A percentile compares a stretch with the other conserved stretches of the same genome.
Conservation (phyloP, 331 rosid species). For the Rosa hybrid region DNA sequence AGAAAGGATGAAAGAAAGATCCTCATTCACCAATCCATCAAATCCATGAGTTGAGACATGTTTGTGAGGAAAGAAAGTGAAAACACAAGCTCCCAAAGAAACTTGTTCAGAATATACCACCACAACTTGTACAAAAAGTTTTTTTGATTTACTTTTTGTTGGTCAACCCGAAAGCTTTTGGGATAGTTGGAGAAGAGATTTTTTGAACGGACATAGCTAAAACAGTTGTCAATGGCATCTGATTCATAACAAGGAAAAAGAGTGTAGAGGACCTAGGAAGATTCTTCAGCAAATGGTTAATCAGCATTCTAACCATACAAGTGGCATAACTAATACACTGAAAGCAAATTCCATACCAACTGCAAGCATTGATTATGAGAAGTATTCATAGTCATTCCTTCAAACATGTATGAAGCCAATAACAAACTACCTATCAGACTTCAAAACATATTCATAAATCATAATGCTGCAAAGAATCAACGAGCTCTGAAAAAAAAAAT, state of each 20-base stretch:
- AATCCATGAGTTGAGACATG: background rate
- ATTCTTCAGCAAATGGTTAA: background rate
- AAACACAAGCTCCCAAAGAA: background rate
- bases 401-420: background rate
- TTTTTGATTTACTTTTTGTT: background rate
- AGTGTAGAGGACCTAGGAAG: background rate
- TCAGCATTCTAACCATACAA: background rate
- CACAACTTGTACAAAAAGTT: background rate
- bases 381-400: background rate
- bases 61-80: background rate
- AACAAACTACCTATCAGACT: background rate
- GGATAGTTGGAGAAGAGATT: background rate
- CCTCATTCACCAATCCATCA: background rate
- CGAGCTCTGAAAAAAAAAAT: background rate
- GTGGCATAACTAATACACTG: background rate
- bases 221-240: background rate
- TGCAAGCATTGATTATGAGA: background rate
- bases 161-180: background rate
- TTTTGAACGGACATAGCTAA: background rate
- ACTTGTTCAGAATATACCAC: background rate
- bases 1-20: slow-evolving; percentile 9
- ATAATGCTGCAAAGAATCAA: background rate
- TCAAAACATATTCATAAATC: background rate
- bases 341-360: background rate
- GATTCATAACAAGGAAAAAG: background rate